A percentile compares a stretch with the other conserved stretches of the same genome.
These are phyloP conservation scores for Funneliformis geosporum DNA, from an alignment of 192 early-diverging fungal genomes.

Conservation along the genomic window DNA sequence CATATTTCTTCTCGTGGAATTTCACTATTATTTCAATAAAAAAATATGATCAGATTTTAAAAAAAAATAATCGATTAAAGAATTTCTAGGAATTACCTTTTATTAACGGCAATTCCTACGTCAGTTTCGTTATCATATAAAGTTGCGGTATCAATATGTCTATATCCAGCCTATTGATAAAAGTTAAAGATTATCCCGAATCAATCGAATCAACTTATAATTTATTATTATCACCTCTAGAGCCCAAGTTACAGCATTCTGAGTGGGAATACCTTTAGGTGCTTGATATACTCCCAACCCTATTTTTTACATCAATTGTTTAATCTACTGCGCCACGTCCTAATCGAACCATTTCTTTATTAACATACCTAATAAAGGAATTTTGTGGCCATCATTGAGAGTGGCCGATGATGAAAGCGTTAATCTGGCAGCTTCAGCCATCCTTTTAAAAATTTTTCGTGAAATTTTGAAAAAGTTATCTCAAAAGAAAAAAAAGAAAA, in stretches of 20 bases:
- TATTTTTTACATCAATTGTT: neutral
- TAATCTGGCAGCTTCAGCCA: neutral
- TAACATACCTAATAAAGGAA: neutral
- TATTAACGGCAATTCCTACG: constrained; percentile 46
- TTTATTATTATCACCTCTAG: neutral
- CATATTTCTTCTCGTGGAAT: constrained; percentile 58
- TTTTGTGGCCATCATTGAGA: neutral
- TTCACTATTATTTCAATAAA: neutral
- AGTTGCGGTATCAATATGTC: constrained; percentile 57
- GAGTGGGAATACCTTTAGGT: neutral
- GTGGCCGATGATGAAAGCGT: neutral
- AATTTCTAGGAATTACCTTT: constrained; percentile 36
- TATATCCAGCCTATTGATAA: constrained; percentile 49
- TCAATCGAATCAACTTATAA: neutral
- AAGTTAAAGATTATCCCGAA: neutral
- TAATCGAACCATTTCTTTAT: neutral
- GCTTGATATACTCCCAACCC: neutral
- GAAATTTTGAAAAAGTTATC: neutral
- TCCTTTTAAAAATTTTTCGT: neutral
- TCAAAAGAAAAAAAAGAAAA: too few species aligned
- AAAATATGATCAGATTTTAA: neutral
- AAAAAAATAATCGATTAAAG: neutral
- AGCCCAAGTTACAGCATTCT: neutral
- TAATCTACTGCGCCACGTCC: neutral
- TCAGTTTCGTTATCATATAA: constrained; percentile 47